Conservation (phyloP, 2,329 filamentous ascomycete genomes). For the Ascochyta pisi region DNA sequence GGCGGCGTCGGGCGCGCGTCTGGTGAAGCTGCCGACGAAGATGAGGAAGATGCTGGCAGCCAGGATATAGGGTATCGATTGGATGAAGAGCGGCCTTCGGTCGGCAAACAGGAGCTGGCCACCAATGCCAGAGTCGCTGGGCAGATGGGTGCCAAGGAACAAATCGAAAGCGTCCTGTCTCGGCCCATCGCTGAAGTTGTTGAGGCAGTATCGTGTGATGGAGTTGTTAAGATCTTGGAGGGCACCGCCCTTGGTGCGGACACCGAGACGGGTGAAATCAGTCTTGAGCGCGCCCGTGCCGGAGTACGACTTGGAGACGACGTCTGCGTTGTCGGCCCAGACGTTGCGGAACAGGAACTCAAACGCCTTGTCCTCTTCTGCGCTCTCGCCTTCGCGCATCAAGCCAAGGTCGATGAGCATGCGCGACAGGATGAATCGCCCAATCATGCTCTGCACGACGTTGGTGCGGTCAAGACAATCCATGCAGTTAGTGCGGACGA, state of each 20-base stretch:
- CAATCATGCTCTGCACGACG: slow-evolving; percentile 96
- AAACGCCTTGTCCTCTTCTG: slow-evolving; percentile 81
- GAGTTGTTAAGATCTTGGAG: slow-evolving; percentile 89
- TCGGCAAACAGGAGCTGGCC: slow-evolving; percentile 81
- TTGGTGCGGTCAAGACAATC: slow-evolving; percentile 98
- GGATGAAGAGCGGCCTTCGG: slow-evolving; percentile 82
- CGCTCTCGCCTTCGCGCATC: slow-evolving; percentile 75
- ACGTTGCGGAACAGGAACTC: slow-evolving; percentile 94
- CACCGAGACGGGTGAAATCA: slow-evolving; percentile 92
- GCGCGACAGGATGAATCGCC: slow-evolving; percentile 84
- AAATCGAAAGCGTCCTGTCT: slow-evolving; percentile 95
- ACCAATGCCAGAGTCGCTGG: slow-evolving; percentile 73
- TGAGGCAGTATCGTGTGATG: slow-evolving; percentile 84
- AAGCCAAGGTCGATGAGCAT: slow-evolving; percentile 87
- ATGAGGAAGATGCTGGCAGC: slow-evolving; percentile 87
- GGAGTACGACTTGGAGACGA: slow-evolving; percentile 90
- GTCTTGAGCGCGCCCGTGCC: slow-evolving; percentile 98
- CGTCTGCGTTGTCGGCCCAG: slow-evolving; percentile 98
- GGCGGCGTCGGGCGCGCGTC: slow-evolving; percentile 72
- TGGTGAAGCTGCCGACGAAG: slow-evolving; percentile 75
- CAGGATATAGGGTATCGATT: slow-evolving; percentile 91
- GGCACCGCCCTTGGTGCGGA: slow-evolving; percentile 83
- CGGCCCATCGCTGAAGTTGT: slow-evolving; percentile 95
- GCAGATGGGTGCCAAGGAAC: slow-evolving; percentile 86
- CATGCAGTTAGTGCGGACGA: slow-evolving; percentile 99